Evolutionary conservation across 164 flowering plant genomes (phyloP).

Genomic region (Macadamia integrifolia): DNA sequence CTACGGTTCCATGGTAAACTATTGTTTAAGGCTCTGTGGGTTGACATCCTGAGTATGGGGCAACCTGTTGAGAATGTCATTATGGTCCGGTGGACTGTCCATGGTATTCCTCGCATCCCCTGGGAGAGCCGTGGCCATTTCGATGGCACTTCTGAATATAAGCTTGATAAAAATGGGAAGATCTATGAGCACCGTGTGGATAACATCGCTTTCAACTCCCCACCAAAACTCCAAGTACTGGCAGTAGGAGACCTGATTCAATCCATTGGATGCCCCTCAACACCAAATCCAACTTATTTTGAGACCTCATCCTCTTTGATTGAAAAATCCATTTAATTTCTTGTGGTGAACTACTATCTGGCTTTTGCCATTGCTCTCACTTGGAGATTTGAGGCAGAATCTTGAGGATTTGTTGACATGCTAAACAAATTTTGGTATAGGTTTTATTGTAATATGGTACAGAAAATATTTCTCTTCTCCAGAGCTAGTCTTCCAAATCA

Average conservation of each 20-base stretch:
- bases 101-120: slow-evolving; percentile 71
- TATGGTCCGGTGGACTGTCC: slow-evolving; percentile 76
- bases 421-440: slow-evolving; percentile 23
- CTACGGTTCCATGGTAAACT: slow-evolving; percentile 68
- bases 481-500: background rate
- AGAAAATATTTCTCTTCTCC: background rate
- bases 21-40: slow-evolving; percentile 62
- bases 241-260: slow-evolving; percentile 55
- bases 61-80: slow-evolving; percentile 71
- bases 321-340: slow-evolving; percentile 5
- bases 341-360: slow-evolving; percentile 10
- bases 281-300: slow-evolving; percentile 75
- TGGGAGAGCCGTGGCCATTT: slow-evolving; percentile 83
- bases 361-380: slow-evolving; percentile 7
- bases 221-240: slow-evolving; percentile 55
- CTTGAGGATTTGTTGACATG: background rate
- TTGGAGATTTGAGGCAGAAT: slow-evolving; percentile 7
- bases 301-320: slow-evolving; percentile 32
- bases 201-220: slow-evolving; percentile 63
- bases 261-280: slow-evolving; percentile 58
- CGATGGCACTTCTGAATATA: slow-evolving; percentile 78
- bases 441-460: background rate
- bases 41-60: slow-evolving; percentile 66
- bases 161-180: slow-evolving; percentile 79
- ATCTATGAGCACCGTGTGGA: slow-evolving; percentile 79